A percentile compares a stretch with the other conserved stretches of the same genome.
These are phyloP conservation scores for Wickerhamiella nectarea DNA, from an alignment of 805 yeast species.

Conservation along the genomic window DNA sequence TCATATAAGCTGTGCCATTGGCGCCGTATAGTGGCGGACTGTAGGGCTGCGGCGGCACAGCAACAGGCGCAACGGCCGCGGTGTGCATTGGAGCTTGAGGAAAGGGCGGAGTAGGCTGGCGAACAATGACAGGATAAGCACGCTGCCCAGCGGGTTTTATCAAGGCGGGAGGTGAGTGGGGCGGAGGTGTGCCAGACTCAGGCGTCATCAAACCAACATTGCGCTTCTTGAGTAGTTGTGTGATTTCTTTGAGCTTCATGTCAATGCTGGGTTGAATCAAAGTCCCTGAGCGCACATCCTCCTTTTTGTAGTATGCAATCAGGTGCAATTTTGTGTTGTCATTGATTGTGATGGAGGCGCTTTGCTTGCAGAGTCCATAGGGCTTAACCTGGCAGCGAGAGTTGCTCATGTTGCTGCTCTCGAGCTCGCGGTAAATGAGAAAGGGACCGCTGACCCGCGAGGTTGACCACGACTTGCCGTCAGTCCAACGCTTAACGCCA, in stretches of 20 bases:
- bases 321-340: constrained; percentile 44
- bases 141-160: background rate
- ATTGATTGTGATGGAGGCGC: constrained; percentile 42
- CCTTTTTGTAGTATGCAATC: constrained; percentile 37
- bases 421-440: constrained; percentile 50
- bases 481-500: constrained; percentile 69
- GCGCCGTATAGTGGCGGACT: background rate
- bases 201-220: constrained; percentile 1
- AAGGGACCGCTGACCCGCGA: constrained; percentile 54
- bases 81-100: background rate
- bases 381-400: constrained; percentile 32
- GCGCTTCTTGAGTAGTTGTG: constrained; percentile 6
- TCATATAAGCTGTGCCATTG: background rate
- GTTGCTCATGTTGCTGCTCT: constrained; percentile 19
- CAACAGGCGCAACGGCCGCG: no score
- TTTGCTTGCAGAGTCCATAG: constrained; percentile 50
- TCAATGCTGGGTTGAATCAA: constrained; percentile 36
- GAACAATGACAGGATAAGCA: background rate
- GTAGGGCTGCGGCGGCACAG: background rate
- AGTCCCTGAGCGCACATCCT: constrained; percentile 21
- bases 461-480: constrained; percentile 61
- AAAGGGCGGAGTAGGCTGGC: background rate
- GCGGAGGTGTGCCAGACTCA: constrained; percentile 5
- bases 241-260: constrained; percentile 26
- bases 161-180: constrained; percentile 5